Evolutionary conservation across 2,329 filamentous ascomycete species (phyloP), one percentile per base, ranked within the genome.

Genomic region (Cordyceps farinosa): DNA sequence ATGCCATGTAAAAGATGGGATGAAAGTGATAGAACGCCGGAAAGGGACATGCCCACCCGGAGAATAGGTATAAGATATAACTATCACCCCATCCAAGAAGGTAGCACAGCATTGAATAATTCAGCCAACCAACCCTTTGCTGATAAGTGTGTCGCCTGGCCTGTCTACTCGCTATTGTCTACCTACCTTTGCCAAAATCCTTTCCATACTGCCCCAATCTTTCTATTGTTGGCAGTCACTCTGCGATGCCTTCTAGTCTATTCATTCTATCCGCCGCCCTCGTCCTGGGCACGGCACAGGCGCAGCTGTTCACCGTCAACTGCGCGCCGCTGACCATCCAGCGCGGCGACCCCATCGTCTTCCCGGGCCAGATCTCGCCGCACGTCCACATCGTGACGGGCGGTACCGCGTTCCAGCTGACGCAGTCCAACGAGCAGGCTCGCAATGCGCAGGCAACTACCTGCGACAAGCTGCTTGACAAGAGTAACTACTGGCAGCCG

Each of bases 401-500:
- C 15, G 87, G 86, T 27, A 85, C 84, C 66, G 84, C 79, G 8
- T 89, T 90, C 70, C 78, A 80, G 47, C 79, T 83, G 65, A 75
- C 72, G 34, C 83, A 85, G 78, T 76, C 75, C 61, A 87, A 82
- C 69, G 75, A 78, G 9, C 75, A 79, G 42, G 82, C 83, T n/a
- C 76, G 78, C 62, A 72, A 72, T 30, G 82, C 84, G 1, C 80
- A 80, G 11, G 90, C 88, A 73, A 87, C 87, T 1, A 87, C 87
- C 4, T 90, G 88, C 73, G 79, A 80, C 40, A 86, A 87, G 62
- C 78, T 80, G 34, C 76, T 84, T 66, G 87, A 90, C 71, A 76
- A 84, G 63, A 88, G 83, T 62, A 88, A 85, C 69, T 90, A 91
- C 75, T 90, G 88, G 88, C 84, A 84, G 17, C 87, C 88, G 0